Percentiles rank a stretch among this genome's conserved stretches.
Conservation (phyloP, 805 yeast species). For the Kuraishia piskuri region DNA sequence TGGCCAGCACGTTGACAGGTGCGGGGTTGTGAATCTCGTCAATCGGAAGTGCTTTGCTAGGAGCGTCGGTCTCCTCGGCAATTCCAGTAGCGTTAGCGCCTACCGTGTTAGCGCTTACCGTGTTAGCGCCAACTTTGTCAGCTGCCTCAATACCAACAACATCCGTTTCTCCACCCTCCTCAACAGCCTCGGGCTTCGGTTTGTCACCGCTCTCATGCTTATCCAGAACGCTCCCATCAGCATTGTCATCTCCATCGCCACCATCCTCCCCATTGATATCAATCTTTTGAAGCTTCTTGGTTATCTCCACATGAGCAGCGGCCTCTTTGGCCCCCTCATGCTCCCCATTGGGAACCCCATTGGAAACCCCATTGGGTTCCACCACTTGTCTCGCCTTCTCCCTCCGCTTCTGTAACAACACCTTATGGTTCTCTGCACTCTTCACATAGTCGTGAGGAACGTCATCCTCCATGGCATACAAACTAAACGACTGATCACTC, state of each 20-base stretch:
- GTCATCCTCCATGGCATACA: conserved; percentile 62
- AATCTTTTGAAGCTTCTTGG: neutral
- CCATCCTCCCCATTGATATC: neutral
- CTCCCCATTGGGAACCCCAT: neutral
- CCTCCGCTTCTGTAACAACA: conserved; percentile 50
- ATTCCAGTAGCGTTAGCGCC: too few relatives aligned
- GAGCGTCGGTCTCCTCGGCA: neutral
- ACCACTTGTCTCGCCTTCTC: conserved; percentile 40
- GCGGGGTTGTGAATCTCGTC: too few relatives aligned
- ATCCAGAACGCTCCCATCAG: neutral
- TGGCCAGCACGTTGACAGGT: too few relatives aligned
- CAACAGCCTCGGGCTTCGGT: neutral
- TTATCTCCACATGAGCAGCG: neutral
- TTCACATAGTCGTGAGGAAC: conserved; percentile 66
- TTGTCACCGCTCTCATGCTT: neutral
- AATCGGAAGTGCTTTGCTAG: too few relatives aligned
- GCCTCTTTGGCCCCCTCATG: neutral
- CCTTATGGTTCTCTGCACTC: conserved; percentile 66
- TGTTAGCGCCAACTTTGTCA: neutral
- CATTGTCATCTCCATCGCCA: neutral
- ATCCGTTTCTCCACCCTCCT: neutral
- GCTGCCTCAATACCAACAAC: neutral
- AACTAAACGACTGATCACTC: conserved; percentile 60
- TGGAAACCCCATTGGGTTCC: neutral
- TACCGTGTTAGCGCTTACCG: too few relatives aligned